Base-by-base conservation (phyloP, 1,284 basidiomycete genomes). In the Cystobasidium pallidum region DNA sequence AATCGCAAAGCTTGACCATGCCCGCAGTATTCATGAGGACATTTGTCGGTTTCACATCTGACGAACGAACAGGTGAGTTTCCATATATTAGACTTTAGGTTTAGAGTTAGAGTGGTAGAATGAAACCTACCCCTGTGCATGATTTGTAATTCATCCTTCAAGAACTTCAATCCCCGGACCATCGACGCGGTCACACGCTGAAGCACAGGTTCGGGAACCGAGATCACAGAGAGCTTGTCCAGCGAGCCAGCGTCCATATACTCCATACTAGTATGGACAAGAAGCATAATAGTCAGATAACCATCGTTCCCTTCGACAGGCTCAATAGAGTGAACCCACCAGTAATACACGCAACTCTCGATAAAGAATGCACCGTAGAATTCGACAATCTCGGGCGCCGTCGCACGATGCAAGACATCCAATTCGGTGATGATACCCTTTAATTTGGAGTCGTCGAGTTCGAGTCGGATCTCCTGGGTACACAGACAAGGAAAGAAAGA, bases 311-410 rank as follows among this genome's bases (percentile, higher is more conserved):
- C 7, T 49, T 4, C 41, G 36, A 45, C 3, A 45, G 17, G 19
- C 13, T 19, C 13, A 15, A 39, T 19, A 21, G 28, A 17, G 21
- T 3, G 28, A 21, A 36, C 73, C 43, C 36, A 74, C 73, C 95
- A 98, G 82, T 97, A 98, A 82, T 98, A 98, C 43, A 99, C 95
- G 81, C 91, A 99, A 28, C 90, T 92, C 81, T 99, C 95, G 81
- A 97, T 94, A 81, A 97, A 98, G 84, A 99, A 99, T 2, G 95
- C 95, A 54, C 95, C 95, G 81, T 96, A 98, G 78, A 99, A 99
- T 77, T 98, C 95, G 79, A 99, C 92, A 76, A 99, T 98, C 80
- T 92, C 89, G 6, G 90, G 90, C 15, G 91, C 88, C 30, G 89
- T 86, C 2, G 94, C 95, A 36, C 94, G 90, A 82, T 99, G 95